Percentiles rank a stretch among this genome's conserved stretches.
These are phyloP conservation scores for Fusarium phyllophilum DNA, from an alignment of 2,329 filamentous ascomycete species.

Conservation along the genomic window DNA sequence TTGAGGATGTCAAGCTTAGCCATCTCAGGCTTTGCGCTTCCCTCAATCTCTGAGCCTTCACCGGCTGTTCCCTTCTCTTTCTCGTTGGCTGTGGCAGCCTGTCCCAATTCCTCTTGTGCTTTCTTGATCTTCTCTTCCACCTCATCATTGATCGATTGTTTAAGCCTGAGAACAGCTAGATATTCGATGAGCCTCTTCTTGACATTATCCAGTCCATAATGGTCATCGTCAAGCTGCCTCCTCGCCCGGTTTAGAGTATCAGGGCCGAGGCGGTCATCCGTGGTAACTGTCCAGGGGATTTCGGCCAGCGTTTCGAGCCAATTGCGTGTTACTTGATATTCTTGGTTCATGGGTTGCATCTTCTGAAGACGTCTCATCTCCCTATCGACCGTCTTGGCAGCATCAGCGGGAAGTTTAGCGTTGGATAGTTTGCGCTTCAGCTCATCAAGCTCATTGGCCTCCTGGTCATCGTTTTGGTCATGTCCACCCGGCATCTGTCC, in stretches of 20 bases:
- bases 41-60: constrained; percentile 38
- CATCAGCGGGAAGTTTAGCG: constrained; percentile 84
- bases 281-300: constrained; percentile 89
- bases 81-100: constrained; percentile 40
- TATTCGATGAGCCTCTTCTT: constrained; percentile 98
- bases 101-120: constrained; percentile 67
- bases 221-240: constrained; percentile 93
- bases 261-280: constrained; percentile 84
- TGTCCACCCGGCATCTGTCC: constrained; percentile 55
- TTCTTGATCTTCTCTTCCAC: constrained; percentile 81
- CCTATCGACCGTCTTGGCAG: constrained; percentile 87
- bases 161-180: constrained; percentile 92
- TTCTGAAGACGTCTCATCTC: constrained; percentile 90
- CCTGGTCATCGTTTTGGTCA: constrained; percentile 75
- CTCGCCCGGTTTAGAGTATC: constrained; percentile 82
- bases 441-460: constrained; percentile 90
- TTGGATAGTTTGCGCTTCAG: constrained; percentile 87
- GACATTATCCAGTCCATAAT: constrained; percentile 95
- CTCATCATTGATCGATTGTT: constrained; percentile 88
- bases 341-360: constrained; percentile 95
- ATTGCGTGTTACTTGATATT: constrained; percentile 92
- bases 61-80: constrained; percentile 32
- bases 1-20: constrained; percentile 80
- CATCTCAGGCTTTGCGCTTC: constrained; percentile 50
- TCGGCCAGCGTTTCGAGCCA: constrained; percentile 95